A percentile compares a stretch with the other conserved stretches of the same genome.
These are phyloP conservation scores for Candida albicans DNA, from an alignment of 1,139 yeast species.

Conservation along the genomic window DNA sequence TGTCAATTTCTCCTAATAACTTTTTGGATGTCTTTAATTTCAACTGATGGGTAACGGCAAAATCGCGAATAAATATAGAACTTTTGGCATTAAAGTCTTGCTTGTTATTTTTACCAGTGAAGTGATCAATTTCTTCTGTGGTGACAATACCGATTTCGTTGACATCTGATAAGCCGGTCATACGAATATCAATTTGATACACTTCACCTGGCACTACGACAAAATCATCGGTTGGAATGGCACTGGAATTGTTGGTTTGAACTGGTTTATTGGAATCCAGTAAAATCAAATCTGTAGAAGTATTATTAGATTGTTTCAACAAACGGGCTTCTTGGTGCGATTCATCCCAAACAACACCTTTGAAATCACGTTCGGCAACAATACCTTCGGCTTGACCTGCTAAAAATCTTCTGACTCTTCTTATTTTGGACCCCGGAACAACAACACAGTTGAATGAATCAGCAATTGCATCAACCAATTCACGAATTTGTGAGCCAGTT, in stretches of 20 bases:
- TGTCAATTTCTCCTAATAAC: constrained; percentile 69
- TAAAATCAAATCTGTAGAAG: constrained; percentile 38
- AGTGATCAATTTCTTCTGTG: constrained; percentile 62
- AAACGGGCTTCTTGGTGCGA: constrained; percentile 70
- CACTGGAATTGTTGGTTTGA: constrained; percentile 35
- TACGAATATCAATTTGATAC: constrained; percentile 76
- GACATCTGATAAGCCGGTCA: constrained; percentile 64
- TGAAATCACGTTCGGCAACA: constrained; percentile 87
- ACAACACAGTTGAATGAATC: constrained; percentile 76
- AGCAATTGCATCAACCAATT: constrained; percentile 79
- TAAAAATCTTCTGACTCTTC: constrained; percentile 87
- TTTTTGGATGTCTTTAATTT: constrained; percentile 75
- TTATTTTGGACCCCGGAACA: constrained; percentile 88
- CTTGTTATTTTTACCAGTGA: constrained; percentile 58
- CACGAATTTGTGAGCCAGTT: constrained; percentile 69
- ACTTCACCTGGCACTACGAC: constrained; percentile 79
- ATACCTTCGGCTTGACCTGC: constrained; percentile 94
- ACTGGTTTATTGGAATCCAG: constrained; percentile 19
- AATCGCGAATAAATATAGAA: constrained; percentile 81
- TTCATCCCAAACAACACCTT: constrained; percentile 92
- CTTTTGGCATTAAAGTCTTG: constrained; percentile 59
- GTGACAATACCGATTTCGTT: constrained; percentile 65
- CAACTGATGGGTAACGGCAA: constrained; percentile 72
- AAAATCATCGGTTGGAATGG: constrained; percentile 78
- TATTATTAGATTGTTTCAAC: constrained; percentile 41